These are phyloP conservation scores for Leptographium procerum DNA, from an alignment of 2,329 filamentous ascomycete species.

Conservation along the genomic window DNA sequence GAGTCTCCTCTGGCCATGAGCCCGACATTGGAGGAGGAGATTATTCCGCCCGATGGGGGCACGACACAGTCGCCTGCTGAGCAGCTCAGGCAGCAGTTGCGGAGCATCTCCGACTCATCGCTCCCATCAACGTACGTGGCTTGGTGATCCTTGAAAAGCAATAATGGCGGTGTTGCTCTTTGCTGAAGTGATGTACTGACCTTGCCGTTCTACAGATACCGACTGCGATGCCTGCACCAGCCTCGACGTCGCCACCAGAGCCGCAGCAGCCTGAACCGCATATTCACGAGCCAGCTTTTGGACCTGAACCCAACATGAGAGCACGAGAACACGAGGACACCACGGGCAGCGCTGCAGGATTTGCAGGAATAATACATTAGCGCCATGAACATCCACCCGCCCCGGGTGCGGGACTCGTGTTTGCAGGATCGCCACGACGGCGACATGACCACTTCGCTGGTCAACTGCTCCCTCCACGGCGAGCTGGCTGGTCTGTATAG, in stretches of 20 bases:
- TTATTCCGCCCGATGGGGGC: slow-evolving; percentile 5
- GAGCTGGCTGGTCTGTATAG: background rate
- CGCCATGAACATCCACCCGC: background rate
- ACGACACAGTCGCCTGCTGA: slow-evolving; percentile 14
- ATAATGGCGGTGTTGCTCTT: background rate
- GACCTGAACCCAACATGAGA: slow-evolving; percentile 15
- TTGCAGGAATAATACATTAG: background rate
- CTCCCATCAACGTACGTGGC: slow-evolving; percentile 13
- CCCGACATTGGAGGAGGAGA: slow-evolving; percentile 6
- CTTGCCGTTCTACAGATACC: slow-evolving; percentile 9
- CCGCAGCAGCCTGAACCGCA: slow-evolving; percentile 16
- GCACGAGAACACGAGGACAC: background rate
- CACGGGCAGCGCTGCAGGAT: background rate
- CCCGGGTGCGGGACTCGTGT: no score
- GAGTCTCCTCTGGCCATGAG: slow-evolving; percentile 13
- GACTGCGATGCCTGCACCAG: slow-evolving; percentile 16
- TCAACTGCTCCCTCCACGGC: background rate
- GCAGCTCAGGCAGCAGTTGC: slow-evolving; percentile 16
- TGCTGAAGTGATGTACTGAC: background rate
- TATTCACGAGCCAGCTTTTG: slow-evolving; percentile 16
- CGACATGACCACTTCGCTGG: background rate
- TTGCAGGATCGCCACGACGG: background rate
- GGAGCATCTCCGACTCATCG: slow-evolving; percentile 17
- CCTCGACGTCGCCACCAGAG: slow-evolving; percentile 16
- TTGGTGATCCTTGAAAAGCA: no score